These are phyloP conservation scores for Fusarium paranaense DNA, from an alignment of 2,329 filamentous ascomycete genomes.

Conservation along the genomic window DNA sequence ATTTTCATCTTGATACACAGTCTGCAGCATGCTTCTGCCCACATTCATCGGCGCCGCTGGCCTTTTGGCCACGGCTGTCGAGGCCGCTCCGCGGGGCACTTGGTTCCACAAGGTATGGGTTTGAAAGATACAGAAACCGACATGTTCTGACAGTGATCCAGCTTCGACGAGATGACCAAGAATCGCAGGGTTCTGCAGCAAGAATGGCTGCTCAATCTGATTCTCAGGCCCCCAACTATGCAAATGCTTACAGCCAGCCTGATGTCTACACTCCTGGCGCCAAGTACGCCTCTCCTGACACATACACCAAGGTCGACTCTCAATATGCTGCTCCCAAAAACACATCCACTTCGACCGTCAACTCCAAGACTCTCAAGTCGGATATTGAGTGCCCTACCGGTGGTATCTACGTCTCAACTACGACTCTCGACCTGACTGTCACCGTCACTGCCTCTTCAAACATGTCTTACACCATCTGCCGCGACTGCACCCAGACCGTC, in stretches of 20 bases:
- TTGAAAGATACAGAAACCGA: neutral
- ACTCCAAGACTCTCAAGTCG: constrained; percentile 16
- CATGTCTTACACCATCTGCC: constrained; percentile 29
- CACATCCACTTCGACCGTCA: constrained; percentile 19
- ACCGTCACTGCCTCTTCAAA: constrained; percentile 48
- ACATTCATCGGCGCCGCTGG: constrained; percentile 41
- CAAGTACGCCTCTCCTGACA: neutral
- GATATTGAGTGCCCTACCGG: constrained; percentile 38
- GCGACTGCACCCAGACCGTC: constrained; percentile 21
- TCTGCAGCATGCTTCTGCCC: constrained; percentile 40
- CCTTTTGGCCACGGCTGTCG: constrained; percentile 40
- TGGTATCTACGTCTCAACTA: constrained; percentile 45
- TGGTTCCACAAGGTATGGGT: constrained; percentile 31
- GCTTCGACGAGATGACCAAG: constrained; percentile 6
- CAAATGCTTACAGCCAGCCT: constrained; percentile 15
- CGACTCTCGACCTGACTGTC: constrained; percentile 50
- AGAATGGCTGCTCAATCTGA: constrained; percentile 12
- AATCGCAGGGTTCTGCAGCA: neutral
- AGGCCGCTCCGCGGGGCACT: constrained; percentile 42
- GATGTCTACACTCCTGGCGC: constrained; percentile 16
- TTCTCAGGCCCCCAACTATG: neutral
- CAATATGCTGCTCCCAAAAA: constrained; percentile 16
- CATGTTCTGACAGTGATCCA: constrained; percentile 17
- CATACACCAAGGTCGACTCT: neutral
- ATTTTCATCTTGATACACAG: neutral